phyloP scores from a whole-genome alignment of 768 basidiomycete genomes.

The Podaxis sp. region DNA sequence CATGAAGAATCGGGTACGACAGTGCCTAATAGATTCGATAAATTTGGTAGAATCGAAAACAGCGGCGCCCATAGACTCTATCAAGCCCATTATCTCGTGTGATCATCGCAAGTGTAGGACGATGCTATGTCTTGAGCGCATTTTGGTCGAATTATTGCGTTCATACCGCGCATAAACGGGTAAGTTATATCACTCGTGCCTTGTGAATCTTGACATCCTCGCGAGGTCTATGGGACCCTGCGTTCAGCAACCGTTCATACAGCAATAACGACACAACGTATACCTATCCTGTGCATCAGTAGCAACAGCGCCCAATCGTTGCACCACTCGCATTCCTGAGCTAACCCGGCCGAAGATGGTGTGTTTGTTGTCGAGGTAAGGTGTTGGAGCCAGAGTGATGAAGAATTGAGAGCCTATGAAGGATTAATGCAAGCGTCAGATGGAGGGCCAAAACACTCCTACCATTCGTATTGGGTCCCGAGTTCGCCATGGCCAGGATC shows the following conservation, averaged over 20 bases:
- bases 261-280: constrained; percentile 25
- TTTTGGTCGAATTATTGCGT: too few relatives aligned
- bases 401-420: constrained; percentile 91
- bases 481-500: constrained; percentile 96
- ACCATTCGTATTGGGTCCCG: constrained; percentile 92
- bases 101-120: too few relatives aligned
- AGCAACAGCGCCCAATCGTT: constrained; percentile 86
- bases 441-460: constrained; percentile 35
- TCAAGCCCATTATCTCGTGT: too few relatives aligned
- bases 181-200: constrained; percentile 41
- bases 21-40: too few relatives aligned
- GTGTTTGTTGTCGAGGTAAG: constrained; percentile 82
- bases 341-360: constrained; percentile 91
- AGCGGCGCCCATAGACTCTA: too few relatives aligned
- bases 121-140: too few relatives aligned
- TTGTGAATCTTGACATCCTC: constrained; percentile 94
- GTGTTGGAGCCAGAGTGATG: constrained; percentile 80
- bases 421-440: constrained; percentile 7
- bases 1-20: too few relatives aligned
- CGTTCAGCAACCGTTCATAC: constrained; percentile 1
- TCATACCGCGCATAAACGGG: too few relatives aligned
- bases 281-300: constrained; percentile 88
- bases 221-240: constrained; percentile 39
- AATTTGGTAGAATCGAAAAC: too few relatives aligned
- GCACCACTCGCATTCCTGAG: constrained; percentile 89